A percentile compares a stretch with the other conserved stretches of the same genome.
phyloP scores from a whole-genome alignment of 225 moss, liverwort and hornwort species.

The Takakia lepidozioides region DNA sequence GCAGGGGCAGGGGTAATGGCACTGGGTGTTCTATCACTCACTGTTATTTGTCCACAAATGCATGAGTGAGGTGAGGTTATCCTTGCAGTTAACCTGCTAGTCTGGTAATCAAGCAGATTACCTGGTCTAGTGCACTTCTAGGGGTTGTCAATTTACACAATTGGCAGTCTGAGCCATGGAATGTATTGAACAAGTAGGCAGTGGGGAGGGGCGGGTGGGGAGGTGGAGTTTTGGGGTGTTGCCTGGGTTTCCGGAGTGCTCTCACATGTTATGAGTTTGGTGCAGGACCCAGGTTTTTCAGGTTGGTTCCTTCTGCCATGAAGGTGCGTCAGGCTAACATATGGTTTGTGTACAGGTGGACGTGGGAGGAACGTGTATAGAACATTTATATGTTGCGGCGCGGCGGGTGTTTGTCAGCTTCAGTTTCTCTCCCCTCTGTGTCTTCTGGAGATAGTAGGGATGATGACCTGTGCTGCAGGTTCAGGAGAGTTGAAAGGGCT shows the following conservation, averaged over 20 bases:
- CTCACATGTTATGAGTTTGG: slow-evolving; percentile 20
- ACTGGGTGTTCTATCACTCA: not conserved
- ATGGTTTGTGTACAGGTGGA: slow-evolving; percentile 39
- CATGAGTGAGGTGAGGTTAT: not conserved
- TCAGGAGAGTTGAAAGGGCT: slow-evolving; percentile 8
- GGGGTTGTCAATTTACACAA: not conserved
- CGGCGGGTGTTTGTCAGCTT: slow-evolving; percentile 21
- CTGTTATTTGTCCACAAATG: not conserved
- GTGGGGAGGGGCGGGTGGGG: not conserved
- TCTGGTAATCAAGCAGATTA: not conserved
- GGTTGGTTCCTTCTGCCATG: slow-evolving; percentile 16
- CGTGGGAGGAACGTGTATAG: slow-evolving; percentile 13
- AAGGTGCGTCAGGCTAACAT: slow-evolving; percentile 22
- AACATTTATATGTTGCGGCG: slow-evolving; percentile 5
- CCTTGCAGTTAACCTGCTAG: too few relatives aligned
- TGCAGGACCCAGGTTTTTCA: slow-evolving; percentile 33
- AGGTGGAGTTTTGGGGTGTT: not conserved
- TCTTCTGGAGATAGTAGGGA: slow-evolving; percentile 16
- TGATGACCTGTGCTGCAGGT: slow-evolving; percentile 20
- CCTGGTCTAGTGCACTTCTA: not conserved
- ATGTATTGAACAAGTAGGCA: too few relatives aligned
- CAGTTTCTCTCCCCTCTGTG: slow-evolving; percentile 7
- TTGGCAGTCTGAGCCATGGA: too few relatives aligned
- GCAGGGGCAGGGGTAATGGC: not conserved
- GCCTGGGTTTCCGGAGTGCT: slow-evolving; percentile 4